Base-by-base conservation (phyloP, 2,329 filamentous ascomycete species). In the Penicillium sp. region DNA sequence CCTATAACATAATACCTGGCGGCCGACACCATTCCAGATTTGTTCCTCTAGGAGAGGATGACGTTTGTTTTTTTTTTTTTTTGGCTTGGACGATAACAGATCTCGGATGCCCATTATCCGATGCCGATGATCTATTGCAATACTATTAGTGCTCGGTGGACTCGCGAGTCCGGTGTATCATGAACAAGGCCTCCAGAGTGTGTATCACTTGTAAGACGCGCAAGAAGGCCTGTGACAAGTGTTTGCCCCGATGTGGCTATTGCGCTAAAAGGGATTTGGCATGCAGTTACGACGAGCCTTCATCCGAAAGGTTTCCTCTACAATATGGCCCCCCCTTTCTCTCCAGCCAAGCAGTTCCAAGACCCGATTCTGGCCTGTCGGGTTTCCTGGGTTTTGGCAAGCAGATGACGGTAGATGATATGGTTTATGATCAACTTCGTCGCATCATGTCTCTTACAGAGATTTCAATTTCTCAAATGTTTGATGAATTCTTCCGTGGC, bases 171-270 rank as follows among this genome's bases (percentile, higher is more conserved):
- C 7, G 9, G 14, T 18, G 7, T 20, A 43, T 5, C 20, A 18
- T 42, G 24, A 18, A 43, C 12, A 52, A 30, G 14, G 35, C 49
- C 6, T 21, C 18, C 21, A 26, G 49, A 18, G 49, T 52, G 12
- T 52, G 49, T 16, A 6, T 40, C 20, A 52, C 38, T 7, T 52
- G 49, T 38, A 52, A 52, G 40, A 43, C 23, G 14, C 49, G 49
- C 35, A 52, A 52, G 14, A 52, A 52, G 49, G 49, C 49, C 9
- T 52, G 49, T 20, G 49, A 52, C 38, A 52, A 52, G n/a, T 26
- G 38, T 16, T 40, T 52, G 26, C 49, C 49, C 7, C 28, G 28
- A 52, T 52, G 49, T 21, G 40, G 33, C 24, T 52, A 52, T 23
- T 52, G 49, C 38, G 30, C 20, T 14, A 45, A 20, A 7, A 24